Evolutionary conservation across 257 asterid species (phyloP), one percentile per base, ranked within the genome.

Genomic region (Solanum appendiculatum): DNA sequence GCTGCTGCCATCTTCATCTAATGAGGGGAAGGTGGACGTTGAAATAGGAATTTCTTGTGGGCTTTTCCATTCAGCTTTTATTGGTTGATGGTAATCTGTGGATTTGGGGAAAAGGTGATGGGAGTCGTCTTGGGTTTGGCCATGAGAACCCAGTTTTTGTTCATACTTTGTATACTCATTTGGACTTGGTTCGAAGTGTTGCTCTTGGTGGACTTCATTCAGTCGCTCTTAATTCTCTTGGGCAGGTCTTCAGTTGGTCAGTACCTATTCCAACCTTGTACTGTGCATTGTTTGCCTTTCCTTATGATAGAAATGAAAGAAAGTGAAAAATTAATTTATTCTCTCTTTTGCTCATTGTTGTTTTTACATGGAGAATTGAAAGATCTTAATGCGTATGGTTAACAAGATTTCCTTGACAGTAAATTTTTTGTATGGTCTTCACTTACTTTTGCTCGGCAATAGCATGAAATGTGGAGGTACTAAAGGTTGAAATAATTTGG

Each of bases 41-140:
- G 96, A 94, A 88, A 91, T 96, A 5, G 96, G 94, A 60, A 93
- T 95, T 85, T 94, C 98, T 6, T 95, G 98, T 86, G 99, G 99
- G 29, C 93, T 97, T 33, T 97, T 97, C 86, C 99, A 97, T 88
- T 97, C 98, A 31, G 97, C 94, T 15, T n/a, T 90, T 95, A 93
- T 87, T 95, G 90, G 95, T 95, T 77, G 92, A 94, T 82, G 98
- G 97, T 15, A 88, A 92, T 78, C 88, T 97, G 23, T 97, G 98
- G 95, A 89, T 95, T 51, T 95, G 99, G 98, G 98, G 98, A 11
- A 97, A 97, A 94, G 99, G 99, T 33, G 99, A 97, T 86, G 98
- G 99, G 16, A 98, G 99, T 46, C 93, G 99, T 51, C 98, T 97
- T 10, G 98, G 99, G 5, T 92, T 94, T 63, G 99, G 98, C 63